Base-by-base conservation (phyloP, 2,329 filamentous ascomycete genomes). In the Arthrinium phaeospermum region DNA sequence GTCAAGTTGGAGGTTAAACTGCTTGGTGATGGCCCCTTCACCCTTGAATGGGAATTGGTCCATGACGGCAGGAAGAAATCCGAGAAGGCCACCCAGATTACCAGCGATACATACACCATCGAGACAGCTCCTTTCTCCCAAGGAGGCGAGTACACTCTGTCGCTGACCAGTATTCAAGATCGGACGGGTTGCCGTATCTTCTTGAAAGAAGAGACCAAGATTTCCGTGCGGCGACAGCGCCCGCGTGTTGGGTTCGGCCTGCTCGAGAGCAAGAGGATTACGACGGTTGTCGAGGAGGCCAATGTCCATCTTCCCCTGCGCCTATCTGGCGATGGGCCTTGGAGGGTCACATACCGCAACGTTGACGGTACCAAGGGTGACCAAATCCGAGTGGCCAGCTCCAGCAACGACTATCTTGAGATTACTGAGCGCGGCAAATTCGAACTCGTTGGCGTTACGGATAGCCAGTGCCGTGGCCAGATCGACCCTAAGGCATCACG, bases 61-160 rank as follows among this genome's bases (percentile, higher is more conserved):
- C 94, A 98, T 82, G 93, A 95, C 71, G 95, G 95, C 71, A 97
- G 93, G 82, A 91, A 95, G 70, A 91, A 90, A 74, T 92, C 93
- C 70, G 88, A 92, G 76, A 89, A 88, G 71, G 86, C 90, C 37
- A 86, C 89, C 0, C 86, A 89, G 72, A 93, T 98, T 71, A 86
- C 91, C 34, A 86, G 85, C 2, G 85, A 89, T 69, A 83, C 86
- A 30, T 91, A 92, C 79, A 92, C 87, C 49, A 95, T 99, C 79
- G 89, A 90, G 75, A 98, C 96, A 0, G 89, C 92, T 2, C 86
- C 89, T 24, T 85, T 99, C 57, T 86, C 87, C 8, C 92, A 93
- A 79, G 96, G 96, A 73, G 96, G 96, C 71, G 95, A 98, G 78
- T 98, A 98, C 81, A 94, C 93, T 14, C 84, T 99, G 73, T 92